These are phyloP conservation scores for Cercophora scortea DNA, from an alignment of 495 filamentous ascomycete species.

Conservation along the genomic window DNA sequence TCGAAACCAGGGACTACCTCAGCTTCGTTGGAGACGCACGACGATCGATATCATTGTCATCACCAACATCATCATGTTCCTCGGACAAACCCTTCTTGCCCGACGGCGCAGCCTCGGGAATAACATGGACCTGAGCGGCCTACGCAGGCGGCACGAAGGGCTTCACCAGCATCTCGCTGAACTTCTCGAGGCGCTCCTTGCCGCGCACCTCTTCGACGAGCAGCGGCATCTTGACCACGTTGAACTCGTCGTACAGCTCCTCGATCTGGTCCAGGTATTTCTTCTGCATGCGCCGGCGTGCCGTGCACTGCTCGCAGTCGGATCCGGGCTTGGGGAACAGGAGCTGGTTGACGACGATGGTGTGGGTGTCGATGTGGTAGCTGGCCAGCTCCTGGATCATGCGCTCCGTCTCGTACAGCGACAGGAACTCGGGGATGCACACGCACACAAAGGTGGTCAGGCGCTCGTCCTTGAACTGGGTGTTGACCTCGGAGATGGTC, in stretches of 20 bases:
- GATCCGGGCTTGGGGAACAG: conserved; percentile 84
- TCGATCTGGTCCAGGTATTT: conserved; percentile 99
- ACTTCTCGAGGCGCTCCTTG: conserved; percentile 86
- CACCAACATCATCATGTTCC: background rate
- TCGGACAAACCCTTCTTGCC: conserved; percentile 15
- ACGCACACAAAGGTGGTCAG: conserved; percentile 98
- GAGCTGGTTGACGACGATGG: conserved; percentile 97
- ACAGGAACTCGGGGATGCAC: conserved; percentile 96
- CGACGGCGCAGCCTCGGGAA: background rate
- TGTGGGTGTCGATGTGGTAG: conserved; percentile 93
- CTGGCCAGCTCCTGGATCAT: conserved; percentile 97
- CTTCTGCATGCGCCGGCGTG: conserved; percentile 95
- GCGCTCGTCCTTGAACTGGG: conserved; percentile 94
- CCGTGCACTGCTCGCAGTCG: conserved; percentile 91
- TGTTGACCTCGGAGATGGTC: conserved; percentile 92
- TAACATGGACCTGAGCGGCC: background rate
- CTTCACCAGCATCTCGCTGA: conserved; percentile 86
- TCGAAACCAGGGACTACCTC: too few species aligned
- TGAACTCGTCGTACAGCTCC: conserved; percentile 98
- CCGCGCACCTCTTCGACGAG: conserved; percentile 92
- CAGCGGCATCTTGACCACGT: conserved; percentile 95
- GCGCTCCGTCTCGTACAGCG: conserved; percentile 95
- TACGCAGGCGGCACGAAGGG: conserved; percentile 65
- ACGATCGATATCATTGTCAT: background rate
- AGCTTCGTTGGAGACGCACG: too few species aligned